These are phyloP conservation scores for Trametes gibbosa DNA, from an alignment of 768 basidiomycete genomes.

Conservation along the genomic window DNA sequence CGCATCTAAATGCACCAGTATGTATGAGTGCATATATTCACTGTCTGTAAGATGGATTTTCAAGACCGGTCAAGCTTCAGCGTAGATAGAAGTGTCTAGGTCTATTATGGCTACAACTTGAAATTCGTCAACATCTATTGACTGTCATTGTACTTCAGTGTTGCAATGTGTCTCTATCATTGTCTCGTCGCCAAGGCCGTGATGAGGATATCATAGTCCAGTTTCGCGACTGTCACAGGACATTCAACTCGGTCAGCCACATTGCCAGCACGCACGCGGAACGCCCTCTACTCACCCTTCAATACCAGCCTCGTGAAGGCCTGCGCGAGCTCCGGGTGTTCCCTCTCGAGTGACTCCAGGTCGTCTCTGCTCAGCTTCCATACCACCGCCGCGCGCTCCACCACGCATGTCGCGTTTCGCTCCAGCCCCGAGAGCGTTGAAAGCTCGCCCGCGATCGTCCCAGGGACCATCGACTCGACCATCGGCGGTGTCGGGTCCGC, in stretches of 20 bases:
- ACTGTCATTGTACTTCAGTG: too few species aligned
- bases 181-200: constrained; percentile 50
- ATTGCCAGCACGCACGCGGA: constrained; percentile 15
- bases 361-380: constrained; percentile 73
- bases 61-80: too few species aligned
- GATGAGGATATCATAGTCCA: constrained; percentile 60
- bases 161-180: background rate
- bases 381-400: constrained; percentile 72
- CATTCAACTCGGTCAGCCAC: background rate
- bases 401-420: constrained; percentile 83
- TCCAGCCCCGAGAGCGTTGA: constrained; percentile 75
- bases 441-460: constrained; percentile 89
- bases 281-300: constrained; percentile 49
- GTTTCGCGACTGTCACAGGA: constrained; percentile 51
- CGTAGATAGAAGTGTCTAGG: too few species aligned
- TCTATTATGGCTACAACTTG: constrained; percentile 7
- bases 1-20: too few species aligned
- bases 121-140: background rate
- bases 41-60: too few species aligned
- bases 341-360: constrained; percentile 61
- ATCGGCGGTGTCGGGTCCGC: constrained; percentile 62
- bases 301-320: constrained; percentile 66
- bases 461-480: constrained; percentile 92
- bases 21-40: too few species aligned
- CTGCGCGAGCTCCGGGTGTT: constrained; percentile 64